phyloP scores from a whole-genome alignment of 2,329 filamentous ascomycete genomes.

The Xylaria hypoxylon region DNA sequence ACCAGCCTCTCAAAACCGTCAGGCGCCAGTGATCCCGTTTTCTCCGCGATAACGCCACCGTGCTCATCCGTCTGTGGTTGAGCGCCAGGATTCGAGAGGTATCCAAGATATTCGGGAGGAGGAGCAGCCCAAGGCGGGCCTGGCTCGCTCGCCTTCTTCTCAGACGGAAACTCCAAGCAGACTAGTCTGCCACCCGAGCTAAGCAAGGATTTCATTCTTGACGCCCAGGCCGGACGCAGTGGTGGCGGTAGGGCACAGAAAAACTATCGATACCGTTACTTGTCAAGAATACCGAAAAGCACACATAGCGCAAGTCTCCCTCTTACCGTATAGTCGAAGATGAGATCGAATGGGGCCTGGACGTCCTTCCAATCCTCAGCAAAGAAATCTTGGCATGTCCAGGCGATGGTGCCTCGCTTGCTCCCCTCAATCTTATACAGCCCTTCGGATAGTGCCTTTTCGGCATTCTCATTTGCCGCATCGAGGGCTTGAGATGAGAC shows the following conservation, averaged over 20 bases:
- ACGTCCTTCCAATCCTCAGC: conserved; percentile 64
- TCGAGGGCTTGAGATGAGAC: conserved; percentile 63
- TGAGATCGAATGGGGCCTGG: conserved; percentile 69
- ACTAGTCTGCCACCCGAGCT: conserved; percentile 63
- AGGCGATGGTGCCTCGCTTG: conserved; percentile 64
- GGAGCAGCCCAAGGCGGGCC: conserved; percentile 81
- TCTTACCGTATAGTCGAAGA: conserved; percentile 72
- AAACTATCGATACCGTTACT: conserved; percentile 59
- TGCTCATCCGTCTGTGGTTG: conserved; percentile 68
- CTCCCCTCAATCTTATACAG: conserved; percentile 52
- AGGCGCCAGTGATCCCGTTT: conserved; percentile 52
- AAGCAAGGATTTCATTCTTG: conserved; percentile 61
- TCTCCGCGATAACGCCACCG: conserved; percentile 53
- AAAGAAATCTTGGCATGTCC: conserved; percentile 76
- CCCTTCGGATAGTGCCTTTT: conserved; percentile 54
- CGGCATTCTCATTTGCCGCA: conserved; percentile 59
- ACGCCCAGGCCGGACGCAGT: conserved; percentile 58
- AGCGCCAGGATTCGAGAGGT: conserved; percentile 77
- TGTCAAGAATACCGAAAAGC: neutral
- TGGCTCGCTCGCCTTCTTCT: conserved; percentile 71
- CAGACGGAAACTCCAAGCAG: conserved; percentile 82
- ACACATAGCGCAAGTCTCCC: neutral
- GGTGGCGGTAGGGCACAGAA: conserved; percentile 70
- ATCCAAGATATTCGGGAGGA: conserved; percentile 76
- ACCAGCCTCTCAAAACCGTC: conserved; percentile 58